phyloP scores from a whole-genome alignment of 192 early-diverging fungal species.

The Neocallimastix lanati region DNA sequence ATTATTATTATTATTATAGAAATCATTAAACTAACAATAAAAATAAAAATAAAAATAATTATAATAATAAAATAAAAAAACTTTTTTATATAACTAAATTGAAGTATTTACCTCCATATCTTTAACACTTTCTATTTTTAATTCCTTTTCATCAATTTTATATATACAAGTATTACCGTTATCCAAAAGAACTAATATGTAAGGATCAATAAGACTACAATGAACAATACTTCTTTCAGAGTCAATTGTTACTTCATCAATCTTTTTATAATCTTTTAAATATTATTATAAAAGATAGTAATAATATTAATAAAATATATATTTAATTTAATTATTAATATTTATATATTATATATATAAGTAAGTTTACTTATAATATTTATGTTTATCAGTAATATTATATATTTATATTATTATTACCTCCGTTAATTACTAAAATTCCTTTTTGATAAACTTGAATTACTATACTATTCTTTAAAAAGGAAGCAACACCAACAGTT shows the following conservation, averaged over 20 bases:
- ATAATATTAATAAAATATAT: slow-evolving; percentile 27
- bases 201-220: slow-evolving; percentile 61
- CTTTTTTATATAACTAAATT: no score
- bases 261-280: background rate
- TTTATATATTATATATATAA: no score
- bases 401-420: no score
- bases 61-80: no score
- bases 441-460: slow-evolving; percentile 71
- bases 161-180: slow-evolving; percentile 40
- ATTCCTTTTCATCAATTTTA: slow-evolving; percentile 27
- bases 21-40: no score
- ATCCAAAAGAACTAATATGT: slow-evolving; percentile 51
- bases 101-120: slow-evolving; percentile 15
- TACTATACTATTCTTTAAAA: slow-evolving; percentile 49
- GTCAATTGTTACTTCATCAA: slow-evolving; percentile 4
- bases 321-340: slow-evolving; percentile 33
- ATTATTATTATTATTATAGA: no score
- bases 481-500: slow-evolving; percentile 55
- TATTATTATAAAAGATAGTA: no score
- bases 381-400: no score
- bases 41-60: no score
- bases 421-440: slow-evolving; percentile 46
- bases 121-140: slow-evolving; percentile 4
- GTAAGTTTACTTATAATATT: no score
- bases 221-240: slow-evolving; percentile 34